phyloP scores from a whole-genome alignment of 2,329 filamentous ascomycete species.

The Stylonectria norvegica region DNA sequence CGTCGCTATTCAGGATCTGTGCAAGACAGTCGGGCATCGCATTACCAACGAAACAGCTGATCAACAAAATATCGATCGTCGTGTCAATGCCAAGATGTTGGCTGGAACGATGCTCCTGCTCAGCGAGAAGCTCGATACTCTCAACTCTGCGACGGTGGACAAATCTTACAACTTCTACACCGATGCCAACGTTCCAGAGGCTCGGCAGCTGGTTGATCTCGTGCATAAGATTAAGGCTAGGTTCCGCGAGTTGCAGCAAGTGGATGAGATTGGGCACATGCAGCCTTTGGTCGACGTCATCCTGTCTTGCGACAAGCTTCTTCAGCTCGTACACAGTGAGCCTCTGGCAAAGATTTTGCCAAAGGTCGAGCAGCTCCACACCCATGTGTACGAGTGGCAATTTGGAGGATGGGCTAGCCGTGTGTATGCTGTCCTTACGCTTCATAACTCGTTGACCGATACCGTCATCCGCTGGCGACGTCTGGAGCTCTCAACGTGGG shows the following conservation, averaged over 20 bases:
- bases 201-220: slow-evolving; percentile 67
- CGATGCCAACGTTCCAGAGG: slow-evolving; percentile 72
- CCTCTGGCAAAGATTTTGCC: slow-evolving; percentile 83
- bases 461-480: slow-evolving; percentile 86
- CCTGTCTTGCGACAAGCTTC: slow-evolving; percentile 67
- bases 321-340: slow-evolving; percentile 73
- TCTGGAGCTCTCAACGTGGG: slow-evolving; percentile 89
- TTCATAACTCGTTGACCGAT: slow-evolving; percentile 76
- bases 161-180: slow-evolving; percentile 82
- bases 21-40: slow-evolving; percentile 41
- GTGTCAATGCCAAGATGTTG: slow-evolving; percentile 55
- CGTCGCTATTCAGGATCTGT: slow-evolving; percentile 43
- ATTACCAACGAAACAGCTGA: slow-evolving; percentile 29
- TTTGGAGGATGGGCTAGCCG: slow-evolving; percentile 78
- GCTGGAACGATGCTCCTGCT: slow-evolving; percentile 64
- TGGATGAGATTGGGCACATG: slow-evolving; percentile 68
- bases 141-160: slow-evolving; percentile 37
- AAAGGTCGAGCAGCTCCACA: slow-evolving; percentile 83
- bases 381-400: slow-evolving; percentile 89
- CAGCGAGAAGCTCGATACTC: slow-evolving; percentile 53
- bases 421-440: slow-evolving; percentile 63
- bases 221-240: slow-evolving; percentile 65
- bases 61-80: slow-evolving; percentile 30
- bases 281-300: slow-evolving; percentile 77
- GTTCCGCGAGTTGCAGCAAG: slow-evolving; percentile 66